Base-by-base conservation (phyloP, 2,329 filamentous ascomycete species). In the Fusarium torulosum region DNA sequence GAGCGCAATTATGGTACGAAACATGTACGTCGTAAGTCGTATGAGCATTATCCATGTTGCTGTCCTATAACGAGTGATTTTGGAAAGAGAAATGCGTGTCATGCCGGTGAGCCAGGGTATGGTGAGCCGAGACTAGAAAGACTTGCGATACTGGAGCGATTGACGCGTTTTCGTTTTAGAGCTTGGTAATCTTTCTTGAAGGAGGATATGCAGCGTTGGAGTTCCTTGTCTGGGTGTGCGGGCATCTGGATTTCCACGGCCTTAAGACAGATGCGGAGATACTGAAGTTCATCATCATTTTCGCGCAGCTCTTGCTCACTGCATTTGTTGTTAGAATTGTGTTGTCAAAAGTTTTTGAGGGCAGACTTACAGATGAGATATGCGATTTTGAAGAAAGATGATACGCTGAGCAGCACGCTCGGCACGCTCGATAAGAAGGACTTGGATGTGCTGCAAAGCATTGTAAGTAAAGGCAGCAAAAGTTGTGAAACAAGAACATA, bases 181-280 rank as follows among this genome's bases (percentile, higher is more conserved):
- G 74, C 74, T 53, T 76, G 76, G 56, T 86, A 90, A 71, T 90
- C 87, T 31, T 83, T 76, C 75, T 88, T 90, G 85, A 88, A 90
- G 65, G 83, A 83, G 59, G 82, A 78, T 66, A 90, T 89, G 75
- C 86, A 87, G 63, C 84, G 82, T 63, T 83, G 80, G 33, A 90
- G 82, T 60, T 89, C 87, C 27, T 81, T 79, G 74, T 89, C 85
- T 3, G 81, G 80, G 58, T 83, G 82, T 42, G 80, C 75, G 7
- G 84, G 80, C 73, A 84, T 84, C 68, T 88, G 85, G 19, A 88
- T 84, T 78, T 90, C 87, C 68, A 90, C 84, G 21, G 85, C 86
- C 67, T 88, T 86, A 64, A 89, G 81, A 72, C 86, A 85, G 63
- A 91, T 86, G 58, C 87, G 85, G 41, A 89, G 82, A 73, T 87